Conservation (phyloP, 176 grass and related monocot genomes). For the Aegilops longissima region DNA sequence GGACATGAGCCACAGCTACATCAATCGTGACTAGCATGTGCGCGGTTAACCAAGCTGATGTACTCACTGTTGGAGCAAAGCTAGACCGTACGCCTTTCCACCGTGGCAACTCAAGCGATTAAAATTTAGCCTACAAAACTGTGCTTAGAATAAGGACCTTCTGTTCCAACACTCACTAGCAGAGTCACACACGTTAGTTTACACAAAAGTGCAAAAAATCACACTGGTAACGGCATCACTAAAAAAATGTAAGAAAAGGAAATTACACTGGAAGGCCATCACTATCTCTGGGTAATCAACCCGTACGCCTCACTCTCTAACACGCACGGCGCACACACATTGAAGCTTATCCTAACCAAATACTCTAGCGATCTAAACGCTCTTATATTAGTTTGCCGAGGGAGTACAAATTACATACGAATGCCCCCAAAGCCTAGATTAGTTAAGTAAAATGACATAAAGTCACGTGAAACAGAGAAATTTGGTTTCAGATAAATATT, state of each 20-base stretch:
- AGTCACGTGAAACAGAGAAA: background rate
- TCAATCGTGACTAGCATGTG: background rate
- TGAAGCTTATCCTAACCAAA: constrained; percentile 2
- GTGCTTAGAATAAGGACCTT: constrained; percentile 26
- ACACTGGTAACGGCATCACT: background rate
- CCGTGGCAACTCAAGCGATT: constrained; percentile 32
- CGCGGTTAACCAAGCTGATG: constrained; percentile 14
- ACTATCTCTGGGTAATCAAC: constrained; percentile 9
- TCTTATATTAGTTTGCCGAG: no score
- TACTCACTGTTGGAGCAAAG: constrained; percentile 12
- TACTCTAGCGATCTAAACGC: no score
- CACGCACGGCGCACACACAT: background rate
- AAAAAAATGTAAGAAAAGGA: background rate
- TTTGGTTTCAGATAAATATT: constrained; percentile 19
- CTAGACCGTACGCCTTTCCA: constrained; percentile 15
- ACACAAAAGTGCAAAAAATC: constrained; percentile 15
- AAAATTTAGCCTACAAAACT: constrained; percentile 29
- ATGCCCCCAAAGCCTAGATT: background rate
- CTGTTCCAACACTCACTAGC: constrained; percentile 1
- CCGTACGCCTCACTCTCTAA: background rate
- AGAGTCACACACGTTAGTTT: constrained; percentile 31
- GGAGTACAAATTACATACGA: background rate
- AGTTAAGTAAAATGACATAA: background rate
- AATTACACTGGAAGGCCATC: constrained; percentile 28
- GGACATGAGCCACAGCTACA: background rate